Evolutionary conservation across 2,329 filamentous ascomycete species (phyloP), one percentile per base, ranked within the genome.

Genomic region (Balansia obtecta): DNA sequence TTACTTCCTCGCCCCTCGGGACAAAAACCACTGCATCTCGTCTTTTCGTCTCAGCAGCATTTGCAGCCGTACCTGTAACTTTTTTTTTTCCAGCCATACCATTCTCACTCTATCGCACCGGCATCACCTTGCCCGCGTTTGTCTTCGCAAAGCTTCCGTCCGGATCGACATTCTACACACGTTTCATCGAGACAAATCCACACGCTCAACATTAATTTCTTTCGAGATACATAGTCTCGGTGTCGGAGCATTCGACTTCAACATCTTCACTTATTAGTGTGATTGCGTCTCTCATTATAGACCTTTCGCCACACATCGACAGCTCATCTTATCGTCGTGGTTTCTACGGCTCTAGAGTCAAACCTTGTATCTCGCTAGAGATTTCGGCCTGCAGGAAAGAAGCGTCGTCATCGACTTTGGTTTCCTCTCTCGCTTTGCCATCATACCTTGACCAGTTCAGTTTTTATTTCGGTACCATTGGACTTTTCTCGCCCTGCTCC

Each of bases 31-130:
- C 18, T 45, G 45, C 45, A 48, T 48, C 39, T 45, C 45, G 34
- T 45, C 40, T 13, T 53, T 32, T 33, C 38, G 27, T 48, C 42
- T 43, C 8, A 34, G 30, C 20, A 48, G 41, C 48, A 50, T 50
- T 30, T 37, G 45, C 33, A 49, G 27, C 22, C 33, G 40, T 30
- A 30, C 27, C 47, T 39, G 8, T 47, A 22, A 46, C n/a, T 46
- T 41, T 37, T 27, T 16, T 39, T 27, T n/a, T 38, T 6, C 13
- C 18, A 38, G 11, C 27, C 16, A 34, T 12, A 22, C 27, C 18
- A 18, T 22, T 22, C 8, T 4, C 27, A 33, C 30, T 41, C n/a
- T 48, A 42, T 48, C 13, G 11, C 16, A 32, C 30, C 13, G n/a
- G 22, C 30, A 33, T 15, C 37, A 34, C 16, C 40, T 7, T 18